phyloP scores from a whole-genome alignment of 495 filamentous ascomycete species.

The Penicillium coffeae region DNA sequence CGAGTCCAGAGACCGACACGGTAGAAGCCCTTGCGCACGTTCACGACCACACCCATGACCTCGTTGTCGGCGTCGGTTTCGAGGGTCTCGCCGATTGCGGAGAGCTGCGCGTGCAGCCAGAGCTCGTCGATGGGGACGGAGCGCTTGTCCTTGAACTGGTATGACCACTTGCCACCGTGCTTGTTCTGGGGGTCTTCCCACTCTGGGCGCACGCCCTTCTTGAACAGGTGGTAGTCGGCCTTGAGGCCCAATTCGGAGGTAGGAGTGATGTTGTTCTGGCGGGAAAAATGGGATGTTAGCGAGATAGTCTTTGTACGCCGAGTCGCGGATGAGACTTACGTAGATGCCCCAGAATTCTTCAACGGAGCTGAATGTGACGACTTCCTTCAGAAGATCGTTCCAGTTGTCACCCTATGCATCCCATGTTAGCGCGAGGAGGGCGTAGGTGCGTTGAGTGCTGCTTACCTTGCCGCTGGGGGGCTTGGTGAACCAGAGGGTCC shows the following conservation, averaged over 20 bases:
- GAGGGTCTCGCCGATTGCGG: slow-evolving; percentile 95
- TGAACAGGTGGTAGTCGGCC: slow-evolving; percentile 99
- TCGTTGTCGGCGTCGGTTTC: slow-evolving; percentile 88
- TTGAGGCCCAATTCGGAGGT: slow-evolving; percentile 94
- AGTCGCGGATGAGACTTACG: slow-evolving; percentile 52
- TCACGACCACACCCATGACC: slow-evolving; percentile 99
- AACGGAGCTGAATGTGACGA: slow-evolving; percentile 96
- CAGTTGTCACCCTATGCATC: slow-evolving; percentile 81
- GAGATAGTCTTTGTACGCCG: neutral
- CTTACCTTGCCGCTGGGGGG: slow-evolving; percentile 91
- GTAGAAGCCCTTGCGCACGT: slow-evolving; percentile 97
- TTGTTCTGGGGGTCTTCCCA: slow-evolving; percentile 99
- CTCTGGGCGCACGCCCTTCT: slow-evolving; percentile 91
- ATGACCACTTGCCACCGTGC: slow-evolving; percentile 98
- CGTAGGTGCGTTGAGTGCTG: neutral
- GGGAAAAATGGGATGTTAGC: neutral
- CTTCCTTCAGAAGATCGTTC: slow-evolving; percentile 96
- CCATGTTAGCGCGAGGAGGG: slow-evolving; percentile 11
- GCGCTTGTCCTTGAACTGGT: slow-evolving; percentile 93
- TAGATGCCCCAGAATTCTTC: slow-evolving; percentile 99
- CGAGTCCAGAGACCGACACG: slow-evolving; percentile 92
- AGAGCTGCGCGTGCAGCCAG: slow-evolving; percentile 95
- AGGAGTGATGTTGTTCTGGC: slow-evolving; percentile 95
- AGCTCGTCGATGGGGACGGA: slow-evolving; percentile 86
- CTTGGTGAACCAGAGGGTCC: slow-evolving; percentile 99